Percentiles rank a stretch among this genome's conserved stretches.
These are phyloP conservation scores for Fagopyrum homotropicum DNA, from an alignment of 148 eudicot genomes.

Conservation along the genomic window DNA sequence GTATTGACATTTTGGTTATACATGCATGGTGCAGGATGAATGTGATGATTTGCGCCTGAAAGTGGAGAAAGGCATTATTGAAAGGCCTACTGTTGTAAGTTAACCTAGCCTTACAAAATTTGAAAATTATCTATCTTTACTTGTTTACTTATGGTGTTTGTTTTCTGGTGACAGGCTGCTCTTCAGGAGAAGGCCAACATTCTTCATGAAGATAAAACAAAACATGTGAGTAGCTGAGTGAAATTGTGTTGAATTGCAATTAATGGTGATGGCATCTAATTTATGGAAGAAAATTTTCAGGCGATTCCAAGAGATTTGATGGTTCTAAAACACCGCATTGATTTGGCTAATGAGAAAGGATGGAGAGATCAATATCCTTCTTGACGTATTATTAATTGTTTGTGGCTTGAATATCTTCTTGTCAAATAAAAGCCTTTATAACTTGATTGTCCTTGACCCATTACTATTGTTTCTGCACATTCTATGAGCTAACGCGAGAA, in stretches of 20 bases:
- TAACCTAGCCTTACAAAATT: not conserved
- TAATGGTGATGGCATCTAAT: not conserved
- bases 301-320: constrained; percentile 42
- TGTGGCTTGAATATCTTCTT: not conserved
- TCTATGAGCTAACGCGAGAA: constrained; percentile 32
- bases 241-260: not conserved
- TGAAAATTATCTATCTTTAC: not conserved
- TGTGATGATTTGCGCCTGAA: constrained; percentile 43
- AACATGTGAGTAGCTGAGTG: constrained; percentile 30
- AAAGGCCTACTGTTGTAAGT: constrained; percentile 54
- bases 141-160: constrained; percentile 7
- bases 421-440: not conserved
- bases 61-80: constrained; percentile 40
- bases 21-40: constrained; percentile 49
- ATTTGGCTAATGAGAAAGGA: constrained; percentile 72
- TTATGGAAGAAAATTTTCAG: constrained; percentile 24
- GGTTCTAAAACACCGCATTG: constrained; percentile 45
- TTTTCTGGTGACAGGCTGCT: constrained; percentile 34
- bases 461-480: constrained; percentile 21
- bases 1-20: not conserved
- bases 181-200: constrained; percentile 55
- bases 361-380: constrained; percentile 61
- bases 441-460: constrained; percentile 22
- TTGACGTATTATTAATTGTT: not conserved
- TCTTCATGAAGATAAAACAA: constrained; percentile 64